Evolutionary conservation across 768 basidiomycete genomes (phyloP), one percentile per base, ranked within the genome.

Genomic region (Agaricus sinodeliciosus): DNA sequence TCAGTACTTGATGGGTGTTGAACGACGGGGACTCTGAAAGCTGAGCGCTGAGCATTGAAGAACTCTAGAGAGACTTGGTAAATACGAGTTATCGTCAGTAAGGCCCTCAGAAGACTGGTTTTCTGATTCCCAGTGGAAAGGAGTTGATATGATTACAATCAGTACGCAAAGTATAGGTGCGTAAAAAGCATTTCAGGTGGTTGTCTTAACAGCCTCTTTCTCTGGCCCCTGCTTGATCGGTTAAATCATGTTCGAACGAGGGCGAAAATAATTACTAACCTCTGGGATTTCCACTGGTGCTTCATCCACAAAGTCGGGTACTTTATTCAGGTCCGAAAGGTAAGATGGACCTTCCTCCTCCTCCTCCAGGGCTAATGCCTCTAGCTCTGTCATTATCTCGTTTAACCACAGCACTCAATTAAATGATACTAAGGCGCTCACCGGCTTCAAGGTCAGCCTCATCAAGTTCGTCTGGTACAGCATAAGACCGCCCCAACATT

Each of bases 391-490:
- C 43, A 12, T 8, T 53, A n/a, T 35, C 28, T 19, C n/a, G n/a
- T 43, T 16, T 43, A 31, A 45, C n/a, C 6, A 43, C 12, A 25
- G 42, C n/a, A 22, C 12, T 31, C 34, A 1, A 16, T n/a, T 8
- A 48, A n/a, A 26, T 16, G 11, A 11, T 26, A 26, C 11, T 28
- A 35, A 34, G 27, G 6, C 25, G 63, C 80, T 44, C 62, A 88
- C 95, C 95, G 42, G 96, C 96, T 76, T 97, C 88, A 3, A 99
- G 77, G 68, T 98, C 96, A 7, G 90, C 92, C 67, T 99, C 96
- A 69, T 99, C 96, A 19, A 99, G 76, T 66, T 98, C 96, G 59
- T 99, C 96, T 13, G 96, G 96, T 0, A 98, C 90, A 12, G 87
- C 90, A 67, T 99, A 99, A 19, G 93, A 94, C 57, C 95, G 76